phyloP scores from a whole-genome alignment of 108 stramenopile genomes.

The Seminavis robusta region DNA sequence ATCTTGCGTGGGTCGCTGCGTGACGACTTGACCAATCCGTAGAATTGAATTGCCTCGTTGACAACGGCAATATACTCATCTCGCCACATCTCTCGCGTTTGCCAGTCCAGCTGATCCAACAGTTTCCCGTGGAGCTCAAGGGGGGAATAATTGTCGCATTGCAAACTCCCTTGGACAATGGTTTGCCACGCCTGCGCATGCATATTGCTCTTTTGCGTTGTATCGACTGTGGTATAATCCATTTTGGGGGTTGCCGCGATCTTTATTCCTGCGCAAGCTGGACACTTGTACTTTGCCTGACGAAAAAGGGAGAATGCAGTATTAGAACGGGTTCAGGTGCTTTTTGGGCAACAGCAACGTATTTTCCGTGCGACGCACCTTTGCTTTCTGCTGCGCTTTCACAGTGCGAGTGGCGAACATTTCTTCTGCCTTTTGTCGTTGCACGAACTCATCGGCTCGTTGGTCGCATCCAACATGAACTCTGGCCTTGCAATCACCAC shows the following conservation, averaged over 20 bases:
- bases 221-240: too few species aligned
- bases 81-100: conserved; percentile 50
- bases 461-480: conserved; percentile 6
- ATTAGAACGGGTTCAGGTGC: too few species aligned
- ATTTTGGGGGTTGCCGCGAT: too few species aligned
- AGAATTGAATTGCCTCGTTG: conserved; percentile 38
- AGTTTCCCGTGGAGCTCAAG: conserved; percentile 40
- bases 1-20: conserved; percentile 34
- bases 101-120: conserved; percentile 51
- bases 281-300: too few species aligned
- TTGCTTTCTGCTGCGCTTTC: conserved; percentile 1
- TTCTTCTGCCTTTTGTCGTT: not conserved
- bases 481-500: conserved; percentile 24
- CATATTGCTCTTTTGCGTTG: too few species aligned
- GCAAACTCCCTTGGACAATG: conserved; percentile 17
- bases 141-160: conserved; percentile 10
- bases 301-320: too few species aligned
- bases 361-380: too few species aligned
- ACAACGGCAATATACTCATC: conserved; percentile 50
- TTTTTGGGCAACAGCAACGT: not conserved
- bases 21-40: conserved; percentile 21
- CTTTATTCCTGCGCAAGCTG: too few species aligned
- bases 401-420: not conserved
- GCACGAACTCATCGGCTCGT: not conserved
- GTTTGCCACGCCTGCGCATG: conserved; percentile 24